Percentiles rank a stretch among this genome's conserved stretches.
Conservation (phyloP, 1,284 basidiomycete genomes). For the Uromyces viciae-fabae region DNA sequence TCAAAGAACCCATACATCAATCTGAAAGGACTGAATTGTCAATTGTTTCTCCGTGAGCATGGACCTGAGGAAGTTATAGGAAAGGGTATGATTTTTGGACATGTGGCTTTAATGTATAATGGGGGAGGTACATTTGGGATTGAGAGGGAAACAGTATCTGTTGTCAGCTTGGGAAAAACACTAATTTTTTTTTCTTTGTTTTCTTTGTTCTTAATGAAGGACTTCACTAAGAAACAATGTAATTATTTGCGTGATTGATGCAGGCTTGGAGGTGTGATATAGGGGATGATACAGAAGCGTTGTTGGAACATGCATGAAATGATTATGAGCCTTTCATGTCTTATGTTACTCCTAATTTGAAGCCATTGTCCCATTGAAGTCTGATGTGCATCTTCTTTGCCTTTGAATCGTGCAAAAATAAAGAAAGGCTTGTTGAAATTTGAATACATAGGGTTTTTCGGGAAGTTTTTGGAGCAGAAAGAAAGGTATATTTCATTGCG, state of each 20-base stretch:
- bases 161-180: neutral
- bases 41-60: neutral
- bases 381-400: neutral
- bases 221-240: neutral
- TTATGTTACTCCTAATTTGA: neutral
- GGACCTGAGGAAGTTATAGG: neutral
- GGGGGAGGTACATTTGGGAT: neutral
- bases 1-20: neutral
- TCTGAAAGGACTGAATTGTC: neutral
- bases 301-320: neutral
- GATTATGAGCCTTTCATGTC: neutral
- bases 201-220: neutral
- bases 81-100: conserved; percentile 2
- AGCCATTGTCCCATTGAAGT: neutral
- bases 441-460: neutral
- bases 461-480: neutral
- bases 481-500: neutral
- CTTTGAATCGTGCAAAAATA: neutral
- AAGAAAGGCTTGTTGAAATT: neutral
- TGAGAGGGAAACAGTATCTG: conserved; percentile 7
- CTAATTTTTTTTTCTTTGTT: neutral
- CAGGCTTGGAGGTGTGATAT: neutral
- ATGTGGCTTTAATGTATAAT: neutral
- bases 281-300: neutral
- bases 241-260: neutral